phyloP scores from a whole-genome alignment of 225 moss, liverwort and hornwort genomes.

The Takakia lepidozioides region DNA sequence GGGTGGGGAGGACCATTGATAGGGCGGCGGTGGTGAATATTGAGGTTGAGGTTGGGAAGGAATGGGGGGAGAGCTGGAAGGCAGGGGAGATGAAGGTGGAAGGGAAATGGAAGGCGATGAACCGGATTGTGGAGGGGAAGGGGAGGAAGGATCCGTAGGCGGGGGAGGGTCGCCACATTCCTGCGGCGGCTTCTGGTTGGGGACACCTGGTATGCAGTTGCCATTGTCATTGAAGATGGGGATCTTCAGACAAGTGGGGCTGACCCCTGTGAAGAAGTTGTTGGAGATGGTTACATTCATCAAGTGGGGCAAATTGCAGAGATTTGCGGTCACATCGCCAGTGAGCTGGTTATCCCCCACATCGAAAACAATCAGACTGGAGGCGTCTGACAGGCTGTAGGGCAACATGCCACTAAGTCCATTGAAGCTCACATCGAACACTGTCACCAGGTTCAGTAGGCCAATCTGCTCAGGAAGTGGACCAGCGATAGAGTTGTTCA shows the following conservation, averaged over 20 bases:
- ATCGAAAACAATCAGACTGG: constrained; percentile 28
- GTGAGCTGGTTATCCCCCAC: constrained; percentile 43
- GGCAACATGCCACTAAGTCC: constrained; percentile 52
- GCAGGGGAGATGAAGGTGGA: constrained; percentile 10
- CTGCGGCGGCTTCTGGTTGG: constrained; percentile 33
- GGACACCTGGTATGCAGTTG: constrained; percentile 50
- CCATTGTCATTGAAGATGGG: constrained; percentile 30
- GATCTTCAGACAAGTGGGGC: constrained; percentile 17
- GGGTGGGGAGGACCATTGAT: background rate
- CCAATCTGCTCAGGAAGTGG: constrained; percentile 51
- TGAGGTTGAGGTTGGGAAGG: background rate
- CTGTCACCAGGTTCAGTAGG: constrained; percentile 12
- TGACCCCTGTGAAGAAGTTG: constrained; percentile 46
- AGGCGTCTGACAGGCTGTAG: constrained; percentile 26
- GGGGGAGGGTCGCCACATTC: constrained; percentile 17
- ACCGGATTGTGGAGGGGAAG: background rate
- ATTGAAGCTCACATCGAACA: constrained; percentile 67
- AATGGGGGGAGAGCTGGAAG: constrained; percentile 4
- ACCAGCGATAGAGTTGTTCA: constrained; percentile 55
- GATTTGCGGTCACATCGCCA: constrained; percentile 28
- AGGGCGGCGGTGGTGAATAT: background rate
- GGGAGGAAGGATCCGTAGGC: constrained; percentile 1
- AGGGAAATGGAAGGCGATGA: background rate
- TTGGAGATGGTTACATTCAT: constrained; percentile 42
- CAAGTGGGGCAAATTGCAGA: constrained; percentile 46